Conservation (phyloP, 345 rosid genomes). For the Gossypium herbaceum region DNA sequence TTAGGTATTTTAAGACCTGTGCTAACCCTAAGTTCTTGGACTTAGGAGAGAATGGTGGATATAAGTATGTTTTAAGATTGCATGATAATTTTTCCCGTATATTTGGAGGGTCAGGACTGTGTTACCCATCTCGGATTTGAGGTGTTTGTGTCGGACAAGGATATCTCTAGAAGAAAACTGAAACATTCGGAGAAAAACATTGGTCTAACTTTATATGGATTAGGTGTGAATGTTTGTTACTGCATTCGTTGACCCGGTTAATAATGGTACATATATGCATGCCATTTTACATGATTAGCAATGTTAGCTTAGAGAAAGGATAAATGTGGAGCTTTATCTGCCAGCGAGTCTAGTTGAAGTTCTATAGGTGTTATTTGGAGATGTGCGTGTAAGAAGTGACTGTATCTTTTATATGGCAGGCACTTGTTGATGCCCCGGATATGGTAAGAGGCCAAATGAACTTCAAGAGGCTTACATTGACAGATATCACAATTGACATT, state of each 20-base stretch:
- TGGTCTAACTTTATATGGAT: not conserved
- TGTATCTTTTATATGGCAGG: slow-evolving; percentile 33
- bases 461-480: slow-evolving; percentile 75
- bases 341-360: not conserved
- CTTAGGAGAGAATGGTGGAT: not conserved
- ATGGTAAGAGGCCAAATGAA: slow-evolving; percentile 84
- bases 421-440: slow-evolving; percentile 77
- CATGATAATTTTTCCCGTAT: not conserved
- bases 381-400: not conserved
- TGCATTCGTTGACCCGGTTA: not conserved
- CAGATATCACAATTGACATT: slow-evolving; percentile 71
- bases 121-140: not conserved
- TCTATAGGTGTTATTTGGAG: not conserved
- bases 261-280: not conserved
- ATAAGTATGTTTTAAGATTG: not conserved
- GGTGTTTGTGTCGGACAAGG: not conserved
- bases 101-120: not conserved
- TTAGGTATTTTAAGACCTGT: not conserved
- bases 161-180: not conserved
- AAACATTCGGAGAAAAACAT: not conserved
- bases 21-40: not conserved
- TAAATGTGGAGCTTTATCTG: not conserved
- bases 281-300: not conserved
- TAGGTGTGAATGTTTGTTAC: not conserved
- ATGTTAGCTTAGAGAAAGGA: not conserved